These are phyloP conservation scores for rapeseed (Brassica napus) DNA, from an alignment of 345 rosid genomes.

Conservation along the genomic window Da-Ae NC_063440.1:15573501-15574000, in stretches of 20 bases:
- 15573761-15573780: not conserved
- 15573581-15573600: too few relatives aligned
- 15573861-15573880: slow-evolving; percentile 22
- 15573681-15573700: not conserved
- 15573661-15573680: not conserved
- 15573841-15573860: slow-evolving; percentile 5
- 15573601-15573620: too few relatives aligned
- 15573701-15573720: not conserved
- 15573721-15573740: not conserved
- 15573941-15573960: slow-evolving; percentile 20
- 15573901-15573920: slow-evolving; percentile 13
- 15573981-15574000: slow-evolving; percentile 15
- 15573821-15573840: not conserved
- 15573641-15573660: too few relatives aligned
- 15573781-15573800: slow-evolving; percentile 1
- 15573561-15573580: not conserved
- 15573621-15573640: too few relatives aligned
- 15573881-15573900: not conserved
- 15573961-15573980: slow-evolving; percentile 35
- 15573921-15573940: not conserved
- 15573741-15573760: not conserved
- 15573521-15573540: too few relatives aligned
- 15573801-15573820: not conserved
- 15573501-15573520: too few relatives aligned
- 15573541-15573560: too few relatives aligned